Percentiles rank a stretch among this genome's conserved stretches.
These are phyloP conservation scores for Asterochloris sp. DNA, from an alignment of 139 green algal species.

Conservation along the genomic window DNA sequence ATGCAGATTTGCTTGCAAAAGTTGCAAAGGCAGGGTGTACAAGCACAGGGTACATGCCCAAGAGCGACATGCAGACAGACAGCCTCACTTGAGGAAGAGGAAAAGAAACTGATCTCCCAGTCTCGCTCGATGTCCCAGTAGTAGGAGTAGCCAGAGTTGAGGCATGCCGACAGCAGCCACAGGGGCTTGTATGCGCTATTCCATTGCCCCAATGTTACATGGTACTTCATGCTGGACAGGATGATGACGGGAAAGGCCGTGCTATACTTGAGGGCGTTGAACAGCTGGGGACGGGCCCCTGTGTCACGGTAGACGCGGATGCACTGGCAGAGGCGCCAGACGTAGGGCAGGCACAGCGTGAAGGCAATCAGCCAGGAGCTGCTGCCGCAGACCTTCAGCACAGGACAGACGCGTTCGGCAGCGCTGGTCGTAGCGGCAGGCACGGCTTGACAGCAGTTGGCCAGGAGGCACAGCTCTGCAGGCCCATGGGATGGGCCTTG, in stretches of 20 bases:
- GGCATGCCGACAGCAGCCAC: constrained; percentile 69
- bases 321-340: constrained; percentile 89
- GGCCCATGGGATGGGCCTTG: too few species aligned
- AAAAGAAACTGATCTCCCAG: constrained; percentile 87
- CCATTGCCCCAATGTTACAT: constrained; percentile 45
- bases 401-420: too few species aligned
- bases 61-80: background rate
- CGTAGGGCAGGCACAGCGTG: constrained; percentile 75
- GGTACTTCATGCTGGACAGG: constrained; percentile 75
- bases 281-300: constrained; percentile 50
- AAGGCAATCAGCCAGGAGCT: constrained; percentile 54
- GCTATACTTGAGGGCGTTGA: constrained; percentile 93
- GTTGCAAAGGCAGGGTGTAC: background rate
- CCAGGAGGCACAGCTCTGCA: too few species aligned
- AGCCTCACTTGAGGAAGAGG: constrained; percentile 3
- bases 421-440: too few species aligned
- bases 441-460: too few species aligned
- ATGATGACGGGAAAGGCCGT: constrained; percentile 92
- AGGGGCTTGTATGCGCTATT: constrained; percentile 41
- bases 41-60: background rate
- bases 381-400: constrained; percentile 33
- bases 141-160: constrained; percentile 91
- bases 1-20: background rate
- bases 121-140: constrained; percentile 97
- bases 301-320: constrained; percentile 71